Evolutionary conservation across 1,139 yeast genomes (phyloP).

Genomic region (Petasospora rhodanensis): DNA sequence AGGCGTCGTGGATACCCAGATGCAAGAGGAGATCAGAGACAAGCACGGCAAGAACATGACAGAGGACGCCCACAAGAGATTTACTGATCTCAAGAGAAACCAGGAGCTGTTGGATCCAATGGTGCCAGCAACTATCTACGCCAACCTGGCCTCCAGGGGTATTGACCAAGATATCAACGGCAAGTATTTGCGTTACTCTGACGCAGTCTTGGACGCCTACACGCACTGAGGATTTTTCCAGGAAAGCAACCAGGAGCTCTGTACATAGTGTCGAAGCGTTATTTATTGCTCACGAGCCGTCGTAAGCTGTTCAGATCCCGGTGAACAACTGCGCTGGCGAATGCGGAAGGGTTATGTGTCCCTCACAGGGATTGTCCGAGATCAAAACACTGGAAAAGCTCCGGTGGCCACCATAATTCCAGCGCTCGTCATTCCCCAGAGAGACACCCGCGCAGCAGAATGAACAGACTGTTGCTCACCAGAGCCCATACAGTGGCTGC

Average conservation of each 20-base stretch:
- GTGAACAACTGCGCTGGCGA: no score
- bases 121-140: constrained; percentile 67
- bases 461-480: neutral
- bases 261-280: no score
- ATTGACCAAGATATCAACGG: constrained; percentile 57
- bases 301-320: no score
- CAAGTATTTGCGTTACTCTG: constrained; percentile 57
- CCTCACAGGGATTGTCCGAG: neutral
- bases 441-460: neutral
- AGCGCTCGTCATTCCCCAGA: no score
- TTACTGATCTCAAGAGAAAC: constrained; percentile 52
- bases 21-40: constrained; percentile 78
- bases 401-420: neutral
- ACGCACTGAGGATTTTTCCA: neutral
- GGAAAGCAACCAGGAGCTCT: neutral
- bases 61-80: constrained; percentile 49
- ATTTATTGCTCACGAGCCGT: no score
- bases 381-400: constrained; percentile 3
- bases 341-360: constrained; percentile 3
- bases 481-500: no score
- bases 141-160: constrained; percentile 57
- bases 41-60: constrained; percentile 54
- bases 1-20: constrained; percentile 85
- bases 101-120: constrained; percentile 57
- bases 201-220: constrained; percentile 31